Conservation (phyloP, 108 stramenopile species). For the Nitzschia sp. region DNA sequence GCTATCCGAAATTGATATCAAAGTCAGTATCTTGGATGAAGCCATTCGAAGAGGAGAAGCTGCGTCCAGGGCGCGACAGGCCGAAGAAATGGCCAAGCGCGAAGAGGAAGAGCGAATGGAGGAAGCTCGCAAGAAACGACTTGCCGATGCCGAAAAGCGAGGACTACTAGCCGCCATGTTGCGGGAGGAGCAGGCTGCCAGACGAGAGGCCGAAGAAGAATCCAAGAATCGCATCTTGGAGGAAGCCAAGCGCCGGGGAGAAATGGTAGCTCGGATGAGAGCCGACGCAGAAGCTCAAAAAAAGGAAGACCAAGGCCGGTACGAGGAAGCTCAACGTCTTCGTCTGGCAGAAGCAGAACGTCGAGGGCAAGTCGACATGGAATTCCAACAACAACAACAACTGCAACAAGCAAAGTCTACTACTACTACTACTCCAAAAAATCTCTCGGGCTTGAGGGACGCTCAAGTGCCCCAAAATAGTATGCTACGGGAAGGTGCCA, state of each 20-base stretch:
- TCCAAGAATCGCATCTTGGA: neutral
- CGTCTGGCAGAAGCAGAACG: neutral
- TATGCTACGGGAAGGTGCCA: too few relatives aligned
- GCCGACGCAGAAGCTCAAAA: neutral
- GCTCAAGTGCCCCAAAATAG: too few relatives aligned
- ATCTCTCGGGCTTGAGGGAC: too few relatives aligned
- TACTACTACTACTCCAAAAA: too few relatives aligned
- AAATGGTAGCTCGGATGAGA: neutral
- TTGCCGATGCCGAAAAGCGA: neutral
- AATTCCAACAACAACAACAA: neutral
- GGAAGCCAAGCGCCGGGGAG: constrained; percentile 2
- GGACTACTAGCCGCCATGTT: neutral
- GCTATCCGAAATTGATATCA: neutral
- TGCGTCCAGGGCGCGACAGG: neutral
- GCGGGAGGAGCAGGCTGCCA: neutral
- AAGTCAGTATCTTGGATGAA: neutral
- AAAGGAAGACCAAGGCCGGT: neutral
- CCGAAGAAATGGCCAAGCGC: neutral
- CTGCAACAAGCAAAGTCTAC: neutral
- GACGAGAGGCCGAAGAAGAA: neutral
- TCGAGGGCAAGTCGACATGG: neutral
- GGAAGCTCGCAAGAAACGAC: neutral
- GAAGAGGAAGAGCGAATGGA: neutral
- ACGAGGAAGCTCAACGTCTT: neutral
- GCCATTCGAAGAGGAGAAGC: neutral